Conservation (phyloP, 306 rosid genomes). For the Cajanus cajan region DNA sequence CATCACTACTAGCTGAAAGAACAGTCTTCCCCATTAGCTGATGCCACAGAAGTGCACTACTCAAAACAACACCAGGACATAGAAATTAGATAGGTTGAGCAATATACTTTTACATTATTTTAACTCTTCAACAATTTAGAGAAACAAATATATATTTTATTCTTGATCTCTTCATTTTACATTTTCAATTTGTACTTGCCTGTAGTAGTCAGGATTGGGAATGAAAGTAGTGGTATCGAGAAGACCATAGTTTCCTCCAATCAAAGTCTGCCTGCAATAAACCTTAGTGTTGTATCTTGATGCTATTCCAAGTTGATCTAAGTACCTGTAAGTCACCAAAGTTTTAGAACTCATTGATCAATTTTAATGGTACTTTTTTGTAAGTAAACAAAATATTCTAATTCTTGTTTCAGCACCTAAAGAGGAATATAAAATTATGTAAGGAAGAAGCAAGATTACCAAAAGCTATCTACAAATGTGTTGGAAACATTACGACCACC, state of each 20-base stretch:
- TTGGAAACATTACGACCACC: slow-evolving; percentile 79
- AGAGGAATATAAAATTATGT: slow-evolving; percentile 5
- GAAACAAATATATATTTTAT: background rate
- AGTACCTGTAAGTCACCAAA: slow-evolving; percentile 62
- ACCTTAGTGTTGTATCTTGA: slow-evolving; percentile 72
- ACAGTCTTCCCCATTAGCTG: slow-evolving; percentile 84
- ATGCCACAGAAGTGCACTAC: slow-evolving; percentile 92
- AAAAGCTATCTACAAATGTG: slow-evolving; percentile 83
- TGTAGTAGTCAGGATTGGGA: slow-evolving; percentile 95
- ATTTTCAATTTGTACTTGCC: slow-evolving; percentile 45
- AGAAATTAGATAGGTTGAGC: slow-evolving; percentile 7
- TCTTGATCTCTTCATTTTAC: background rate
- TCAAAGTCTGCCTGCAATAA: slow-evolving; percentile 87
- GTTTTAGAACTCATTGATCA: background rate
- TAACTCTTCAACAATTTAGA: background rate
- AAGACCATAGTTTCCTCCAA: slow-evolving; percentile 96
- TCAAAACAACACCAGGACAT: slow-evolving; percentile 31
- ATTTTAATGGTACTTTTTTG: background rate
- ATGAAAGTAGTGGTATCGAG: slow-evolving; percentile 69
- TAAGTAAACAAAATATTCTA: background rate
- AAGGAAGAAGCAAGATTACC: slow-evolving; percentile 58
- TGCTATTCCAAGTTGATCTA: slow-evolving; percentile 96
- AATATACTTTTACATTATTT: background rate
- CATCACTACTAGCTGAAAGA: slow-evolving; percentile 48
- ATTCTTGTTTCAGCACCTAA: background rate